These are phyloP conservation scores for Nakazawaea wyomingensis DNA, from an alignment of 805 yeast genomes.

Conservation along the genomic window DNA sequence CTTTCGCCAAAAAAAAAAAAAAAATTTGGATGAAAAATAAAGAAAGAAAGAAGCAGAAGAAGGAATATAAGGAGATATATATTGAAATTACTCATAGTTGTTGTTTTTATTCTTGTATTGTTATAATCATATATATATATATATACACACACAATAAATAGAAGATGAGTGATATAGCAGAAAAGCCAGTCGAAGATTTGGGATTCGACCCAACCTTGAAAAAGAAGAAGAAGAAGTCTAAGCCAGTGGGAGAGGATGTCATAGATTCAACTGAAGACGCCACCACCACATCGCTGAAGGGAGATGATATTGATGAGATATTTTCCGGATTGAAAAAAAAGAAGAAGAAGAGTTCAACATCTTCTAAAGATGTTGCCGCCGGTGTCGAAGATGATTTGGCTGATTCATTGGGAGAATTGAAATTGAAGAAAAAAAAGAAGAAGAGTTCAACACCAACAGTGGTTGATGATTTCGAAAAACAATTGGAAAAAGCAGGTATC, in stretches of 20 bases:
- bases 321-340: conserved; percentile 81
- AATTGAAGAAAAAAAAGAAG: conserved; percentile 81
- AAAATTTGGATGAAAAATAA: too few relatives aligned
- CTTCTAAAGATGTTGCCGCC: too few relatives aligned
- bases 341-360: conserved; percentile 73
- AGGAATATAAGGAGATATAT: too few relatives aligned
- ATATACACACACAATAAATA: too few relatives aligned
- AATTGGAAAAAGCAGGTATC: conserved; percentile 86
- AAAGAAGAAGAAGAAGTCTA: conserved; percentile 72
- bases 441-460: conserved; percentile 50
- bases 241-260: conserved; percentile 24
- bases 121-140: too few relatives aligned
- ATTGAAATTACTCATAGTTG: too few relatives aligned
- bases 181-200: conserved; percentile 29
- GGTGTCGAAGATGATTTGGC: conserved; percentile 34
- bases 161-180: conserved; percentile 21
- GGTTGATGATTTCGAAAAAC: conserved; percentile 80
- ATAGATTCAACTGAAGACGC: conserved; percentile 35
- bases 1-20: too few relatives aligned
- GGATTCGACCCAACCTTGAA: conserved; percentile 74
- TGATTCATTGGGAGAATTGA: conserved; percentile 64
- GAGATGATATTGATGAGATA: conserved; percentile 49
- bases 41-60: too few relatives aligned
- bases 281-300: conserved; percentile 18
- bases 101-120: too few relatives aligned